Evolutionary conservation across 768 basidiomycete genomes (phyloP).

Genomic region (Tylopilus balloui): DNA sequence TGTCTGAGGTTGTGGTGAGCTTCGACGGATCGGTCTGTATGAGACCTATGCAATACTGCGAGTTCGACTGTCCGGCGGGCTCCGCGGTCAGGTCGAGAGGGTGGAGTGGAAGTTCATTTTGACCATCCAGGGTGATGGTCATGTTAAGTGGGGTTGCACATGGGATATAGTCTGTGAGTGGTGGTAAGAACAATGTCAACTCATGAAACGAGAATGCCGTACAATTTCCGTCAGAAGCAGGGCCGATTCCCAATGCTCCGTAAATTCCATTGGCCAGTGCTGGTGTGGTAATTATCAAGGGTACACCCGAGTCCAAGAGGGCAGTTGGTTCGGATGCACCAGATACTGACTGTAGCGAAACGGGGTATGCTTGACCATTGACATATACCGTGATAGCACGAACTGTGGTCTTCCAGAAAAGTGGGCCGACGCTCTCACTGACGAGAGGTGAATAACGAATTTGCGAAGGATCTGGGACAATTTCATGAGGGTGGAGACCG

Average conservation of each 20-base stretch:
- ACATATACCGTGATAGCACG: constrained; percentile 59
- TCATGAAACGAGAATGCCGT: constrained; percentile 23
- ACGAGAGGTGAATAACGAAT: constrained; percentile 50
- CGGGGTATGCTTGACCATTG: constrained; percentile 35
- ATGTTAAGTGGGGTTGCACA: constrained; percentile 70
- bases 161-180: constrained; percentile 61
- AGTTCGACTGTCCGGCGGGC: constrained; percentile 39
- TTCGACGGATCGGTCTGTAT: constrained; percentile 54
- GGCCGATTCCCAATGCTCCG: constrained; percentile 62
- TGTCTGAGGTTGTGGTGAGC: constrained; percentile 34
- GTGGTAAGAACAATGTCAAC: constrained; percentile 11
- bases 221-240: constrained; percentile 62
- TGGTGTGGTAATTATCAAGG: constrained; percentile 58
- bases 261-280: constrained; percentile 71
- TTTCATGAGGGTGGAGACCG: constrained; percentile 54
- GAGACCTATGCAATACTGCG: constrained; percentile 55
- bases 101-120: constrained; percentile 56
- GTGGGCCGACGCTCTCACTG: constrained; percentile 35
- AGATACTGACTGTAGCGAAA: constrained; percentile 41
- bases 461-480: constrained; percentile 50
- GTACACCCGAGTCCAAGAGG: constrained; percentile 69
- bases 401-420: constrained; percentile 63
- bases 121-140: constrained; percentile 59
- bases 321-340: constrained; percentile 52
- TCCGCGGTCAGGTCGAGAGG: constrained; percentile 67